Evolutionary conservation across 108 stramenopile genomes (phyloP), one percentile per base, ranked within the genome.

Genomic region (Discostella pseudostelligera): DNA sequence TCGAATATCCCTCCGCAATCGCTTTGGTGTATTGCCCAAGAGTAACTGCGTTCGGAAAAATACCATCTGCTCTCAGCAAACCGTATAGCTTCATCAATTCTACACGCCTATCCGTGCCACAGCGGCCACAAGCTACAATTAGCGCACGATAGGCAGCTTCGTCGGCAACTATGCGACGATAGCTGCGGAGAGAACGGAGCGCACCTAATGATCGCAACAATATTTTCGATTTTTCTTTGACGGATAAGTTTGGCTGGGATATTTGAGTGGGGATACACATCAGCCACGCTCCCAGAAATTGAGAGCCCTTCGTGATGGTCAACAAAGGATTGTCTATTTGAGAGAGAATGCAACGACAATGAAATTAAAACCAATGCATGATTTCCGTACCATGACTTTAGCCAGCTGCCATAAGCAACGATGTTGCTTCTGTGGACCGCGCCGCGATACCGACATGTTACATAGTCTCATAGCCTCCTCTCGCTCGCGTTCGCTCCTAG

Each of bases 1-100:
- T 93, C 16, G 89, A 90, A 75, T 83, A 90, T 16, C 92, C 92
- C 68, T 93, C 92, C n/a, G 92, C 92, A 45, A 93, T 72, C 4
- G 92, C 81, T 14, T 80, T 62, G 44, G 92, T 93, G 69, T 93
- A 93, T 51, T 90, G 89, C 32, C 92, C 92, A 13, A 93, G 79
- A 11, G 92, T 93, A 0, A 93, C 89, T 24, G 92, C 92, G 63
- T 80, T 81, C 16, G 89, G 89, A 39, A 90, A 87, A 24, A 93
- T 93, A 0, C 87, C 89, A 69, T 93, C 92, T 14, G 81, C 79
- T 37, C 89, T 76, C 47, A 93, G 74, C 8, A 90, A 70, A 1
- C 89, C 89, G 63, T 90, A 93, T 3, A 93, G 62, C 58, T 87
- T 87, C 19, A 83, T 87, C 17, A 93, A 43, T 61, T 93, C 92